A percentile compares a stretch with the other conserved stretches of the same genome.
Evolutionary conservation across 805 yeast genomes (phyloP).

Genomic region (Metschnikowia similis): DNA sequence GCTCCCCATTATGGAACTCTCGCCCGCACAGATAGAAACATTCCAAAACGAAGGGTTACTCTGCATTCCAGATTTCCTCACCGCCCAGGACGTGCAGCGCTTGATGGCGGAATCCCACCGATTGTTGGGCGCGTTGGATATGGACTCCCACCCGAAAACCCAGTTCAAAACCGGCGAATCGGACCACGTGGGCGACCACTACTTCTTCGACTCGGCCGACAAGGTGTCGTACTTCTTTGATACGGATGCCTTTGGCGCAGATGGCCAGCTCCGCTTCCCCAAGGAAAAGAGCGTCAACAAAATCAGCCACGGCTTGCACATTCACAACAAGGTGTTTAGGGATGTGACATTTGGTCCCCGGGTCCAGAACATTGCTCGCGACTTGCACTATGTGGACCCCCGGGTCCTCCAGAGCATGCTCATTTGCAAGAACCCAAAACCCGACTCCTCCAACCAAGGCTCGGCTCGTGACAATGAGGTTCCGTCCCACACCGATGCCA

Average conservation of each 20-base stretch:
- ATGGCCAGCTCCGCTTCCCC: slow-evolving; percentile 50
- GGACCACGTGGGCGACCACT: slow-evolving; percentile 68
- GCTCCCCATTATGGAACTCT: slow-evolving; percentile 22
- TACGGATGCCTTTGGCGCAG: slow-evolving; percentile 56
- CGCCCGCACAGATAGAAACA: slow-evolving; percentile 44
- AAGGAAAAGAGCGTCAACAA: slow-evolving; percentile 62
- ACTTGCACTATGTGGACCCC: slow-evolving; percentile 57
- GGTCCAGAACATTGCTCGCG: slow-evolving; percentile 47
- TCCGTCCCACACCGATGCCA: slow-evolving; percentile 74
- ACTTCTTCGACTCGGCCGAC: slow-evolving; percentile 65
- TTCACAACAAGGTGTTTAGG: slow-evolving; percentile 46
- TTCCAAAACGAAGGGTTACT: slow-evolving; percentile 60
- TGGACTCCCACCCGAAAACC: slow-evolving; percentile 61
- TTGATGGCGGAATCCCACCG: slow-evolving; percentile 42
- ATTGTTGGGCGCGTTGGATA: slow-evolving; percentile 47
- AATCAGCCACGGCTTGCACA: slow-evolving; percentile 75
- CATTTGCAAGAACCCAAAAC: slow-evolving; percentile 66
- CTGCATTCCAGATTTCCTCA: slow-evolving; percentile 53
- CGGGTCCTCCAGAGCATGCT: slow-evolving; percentile 75
- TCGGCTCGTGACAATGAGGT: slow-evolving; percentile 49
- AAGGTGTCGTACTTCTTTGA: slow-evolving; percentile 69
- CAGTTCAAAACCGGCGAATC: slow-evolving; percentile 59
- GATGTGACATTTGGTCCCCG: slow-evolving; percentile 48
- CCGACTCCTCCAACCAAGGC: slow-evolving; percentile 3
- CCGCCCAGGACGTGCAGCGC: slow-evolving; percentile 33